Evolutionary conservation across 345 rosid genomes (phyloP).

Genomic region (Bruguiera sexangula): DNA sequence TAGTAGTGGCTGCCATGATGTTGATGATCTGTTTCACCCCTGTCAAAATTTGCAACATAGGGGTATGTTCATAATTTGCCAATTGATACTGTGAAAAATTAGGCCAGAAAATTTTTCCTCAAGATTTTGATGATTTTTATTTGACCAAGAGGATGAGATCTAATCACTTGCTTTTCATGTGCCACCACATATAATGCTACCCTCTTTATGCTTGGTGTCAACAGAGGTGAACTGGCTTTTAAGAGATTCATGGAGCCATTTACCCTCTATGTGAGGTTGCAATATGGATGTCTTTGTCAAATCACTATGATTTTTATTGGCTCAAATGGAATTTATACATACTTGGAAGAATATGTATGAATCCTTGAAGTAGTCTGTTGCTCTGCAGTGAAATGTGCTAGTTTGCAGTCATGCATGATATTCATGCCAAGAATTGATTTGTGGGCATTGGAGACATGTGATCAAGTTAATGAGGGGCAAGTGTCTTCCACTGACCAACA

Average conservation of each 20-base stretch:
- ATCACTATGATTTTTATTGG: not conserved
- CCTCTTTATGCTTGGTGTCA: too few species aligned
- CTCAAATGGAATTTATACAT: not conserved
- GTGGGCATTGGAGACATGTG: slow-evolving; percentile 70
- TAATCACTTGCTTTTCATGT: too few species aligned
- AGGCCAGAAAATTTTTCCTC: too few species aligned
- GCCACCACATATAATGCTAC: too few species aligned
- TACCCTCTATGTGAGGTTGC: too few species aligned
- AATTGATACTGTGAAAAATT: too few species aligned
- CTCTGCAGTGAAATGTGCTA: slow-evolving; percentile 81
- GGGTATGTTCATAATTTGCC: too few species aligned
- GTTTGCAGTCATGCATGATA: slow-evolving; percentile 53
- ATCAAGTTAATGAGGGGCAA: slow-evolving; percentile 26
- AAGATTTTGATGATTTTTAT: too few species aligned
- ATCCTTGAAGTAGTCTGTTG: slow-evolving; percentile 24
- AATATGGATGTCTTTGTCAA: not conserved
- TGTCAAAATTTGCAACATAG: not conserved
- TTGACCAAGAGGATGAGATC: too few species aligned
- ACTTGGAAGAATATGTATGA: not conserved
- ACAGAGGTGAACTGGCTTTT: too few species aligned
- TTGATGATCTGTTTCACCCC: not conserved
- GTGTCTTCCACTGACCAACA: slow-evolving; percentile 22
- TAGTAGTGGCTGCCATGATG: not conserved
- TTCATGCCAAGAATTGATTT: slow-evolving; percentile 95
- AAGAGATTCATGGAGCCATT: too few species aligned